Evolutionary conservation across 129 eudicot genomes (phyloP), one percentile per base, ranked within the genome.

Genomic region (Flaveria ramosissima): DNA sequence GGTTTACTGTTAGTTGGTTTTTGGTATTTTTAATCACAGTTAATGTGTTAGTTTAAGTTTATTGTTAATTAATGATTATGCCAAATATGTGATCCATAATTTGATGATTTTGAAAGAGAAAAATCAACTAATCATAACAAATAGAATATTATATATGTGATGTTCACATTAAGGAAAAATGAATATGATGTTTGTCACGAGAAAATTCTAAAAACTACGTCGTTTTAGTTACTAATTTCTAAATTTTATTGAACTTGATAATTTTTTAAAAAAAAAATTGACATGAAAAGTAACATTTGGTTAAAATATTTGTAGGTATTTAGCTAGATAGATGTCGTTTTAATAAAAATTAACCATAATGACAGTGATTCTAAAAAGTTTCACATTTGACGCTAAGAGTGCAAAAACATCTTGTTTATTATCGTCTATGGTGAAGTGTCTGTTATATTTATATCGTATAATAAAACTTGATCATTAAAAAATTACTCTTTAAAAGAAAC

Each of bases 1-100:
- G 82, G 42, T 14, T 70, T 46, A 70, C 20, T 64, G 47, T 70
- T 70, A 53, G 19, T 60, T 48, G 1, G 26, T 24, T 24, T 27
- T 61, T 61, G 19, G 41, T 26, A 26, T 61, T 26, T 61, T 61
- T 26, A 61, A 13, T 59, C 68, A 61, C 19, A 24, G 4, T 61
- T 61, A 13, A 3, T 61, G 4, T 61, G 42, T 61, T 61, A 5
- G 14, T 61, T 61, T 13, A 24, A 30, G 10, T 61, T 61, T 61
- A 30, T 61, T 10, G 42, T 14, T 26, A 61, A 27, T 24, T 61
- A 61, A 61, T 61, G 39, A 61, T 61, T 24, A 13, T 61, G 67
- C 64, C 6, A 2, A 61, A 61, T 20, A 24, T 9, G 13, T 57
- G 67, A 61, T 61, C 19, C 5, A 14, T 7, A 13, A 26, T 11